Base-by-base conservation (phyloP, 495 filamentous ascomycete genomes). In the Opeltia flavorubescens region DNA sequence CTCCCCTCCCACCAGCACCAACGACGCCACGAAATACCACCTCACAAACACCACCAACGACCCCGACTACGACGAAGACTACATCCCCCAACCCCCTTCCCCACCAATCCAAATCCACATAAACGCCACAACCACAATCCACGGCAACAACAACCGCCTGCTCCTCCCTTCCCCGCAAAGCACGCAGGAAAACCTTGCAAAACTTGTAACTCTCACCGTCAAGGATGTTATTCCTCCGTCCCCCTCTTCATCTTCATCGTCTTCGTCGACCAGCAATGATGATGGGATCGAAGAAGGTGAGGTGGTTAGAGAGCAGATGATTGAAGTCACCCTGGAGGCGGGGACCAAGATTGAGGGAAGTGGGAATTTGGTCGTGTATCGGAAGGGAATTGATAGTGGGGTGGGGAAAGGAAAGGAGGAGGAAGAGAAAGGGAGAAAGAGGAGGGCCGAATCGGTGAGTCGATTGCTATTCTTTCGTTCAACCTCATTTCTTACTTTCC, bases 121-220 rank as follows among this genome's bases (percentile, higher is more conserved):
- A 40, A 61, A 68, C 44, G 50, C 55, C 13, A 62, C 63, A 6
- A 66, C 68, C 51, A 51, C 43, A 27, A 48, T 69, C 9, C 43
- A 44, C 5, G 66, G 67, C 9, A 51, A 64, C 34, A 51, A 44
- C 15, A 70, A 65, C 51, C 57, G 44, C 5, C 44, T 69, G 27
- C 33, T 51, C 18, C 42, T 70, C 18, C 44, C 65, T 5, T 55
- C 52, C 12, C 30, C 47, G 30, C 42, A 55, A 15, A 1, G 18
- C 25, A 24, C 23, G n/a, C n/a, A n/a, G n/a, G n/a, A n/a, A n/a
- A n/a, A n/a, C n/a, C n/a, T n/a, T n/a, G n/a, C n/a, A n/a, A n/a
- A n/a, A n/a, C n/a, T n/a, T n/a, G n/a, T n/a, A n/a, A n/a, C n/a
- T n/a, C n/a, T n/a, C n/a, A n/a, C n/a, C n/a, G n/a, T n/a, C n/a